These are phyloP conservation scores for Salix udensis DNA, from an alignment of 345 rosid genomes.

Conservation along the genomic window DNA sequence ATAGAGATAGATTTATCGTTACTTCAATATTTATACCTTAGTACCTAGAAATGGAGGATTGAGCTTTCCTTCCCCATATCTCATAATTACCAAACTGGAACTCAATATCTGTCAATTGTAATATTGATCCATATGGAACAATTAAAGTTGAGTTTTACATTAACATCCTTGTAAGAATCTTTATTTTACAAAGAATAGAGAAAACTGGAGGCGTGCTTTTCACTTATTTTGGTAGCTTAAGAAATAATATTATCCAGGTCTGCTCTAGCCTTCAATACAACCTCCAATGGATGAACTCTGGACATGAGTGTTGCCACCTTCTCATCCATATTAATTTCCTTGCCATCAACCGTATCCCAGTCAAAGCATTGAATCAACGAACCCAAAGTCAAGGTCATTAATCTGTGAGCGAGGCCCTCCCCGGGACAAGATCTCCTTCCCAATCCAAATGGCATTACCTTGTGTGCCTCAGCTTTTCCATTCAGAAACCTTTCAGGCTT, in stretches of 20 bases:
- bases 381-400: conserved; percentile 9
- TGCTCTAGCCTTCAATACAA: neutral
- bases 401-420: conserved; percentile 3
- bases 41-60: too few species aligned
- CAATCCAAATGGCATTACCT: conserved; percentile 21
- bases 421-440: conserved; percentile 21
- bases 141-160: neutral
- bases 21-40: neutral
- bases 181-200: neutral
- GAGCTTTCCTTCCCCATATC: too few species aligned
- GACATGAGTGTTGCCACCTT: neutral
- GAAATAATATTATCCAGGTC: neutral
- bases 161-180: neutral
- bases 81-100: too few species aligned
- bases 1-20: too few species aligned
- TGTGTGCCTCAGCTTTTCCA: neutral
- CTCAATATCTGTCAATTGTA: too few species aligned
- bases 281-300: conserved; percentile 10
- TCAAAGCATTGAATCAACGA: conserved; percentile 19
- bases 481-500: conserved; percentile 14
- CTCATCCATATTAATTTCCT: conserved; percentile 5
- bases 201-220: neutral
- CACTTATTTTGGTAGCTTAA: neutral
- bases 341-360: conserved; percentile 2
- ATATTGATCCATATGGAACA: neutral